phyloP scores from a whole-genome alignment of 768 basidiomycete genomes.

The Cubamyces lactineus region DNA sequence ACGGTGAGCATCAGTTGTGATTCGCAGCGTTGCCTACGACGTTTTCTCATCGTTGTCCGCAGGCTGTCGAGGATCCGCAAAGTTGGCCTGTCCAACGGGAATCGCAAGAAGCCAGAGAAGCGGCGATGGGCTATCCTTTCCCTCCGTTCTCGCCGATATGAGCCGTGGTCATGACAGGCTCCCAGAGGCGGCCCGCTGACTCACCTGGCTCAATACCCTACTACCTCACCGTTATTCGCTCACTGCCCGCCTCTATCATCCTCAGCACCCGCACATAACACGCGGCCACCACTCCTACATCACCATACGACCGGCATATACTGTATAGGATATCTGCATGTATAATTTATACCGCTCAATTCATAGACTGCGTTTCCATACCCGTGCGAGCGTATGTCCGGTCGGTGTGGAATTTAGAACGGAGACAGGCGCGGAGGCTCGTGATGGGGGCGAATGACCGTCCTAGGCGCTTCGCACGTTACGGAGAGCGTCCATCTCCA shows the following conservation, averaged over 20 bases:
- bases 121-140: constrained; percentile 27
- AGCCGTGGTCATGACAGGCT: constrained; percentile 13
- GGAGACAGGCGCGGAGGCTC: constrained; percentile 14
- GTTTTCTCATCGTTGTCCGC: constrained; percentile 1
- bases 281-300: constrained; percentile 1
- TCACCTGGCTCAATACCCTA: background rate
- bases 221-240: background rate
- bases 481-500: constrained; percentile 21
- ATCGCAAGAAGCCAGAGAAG: constrained; percentile 23
- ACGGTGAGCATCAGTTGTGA: constrained; percentile 17
- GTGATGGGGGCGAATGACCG: constrained; percentile 15
- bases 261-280: background rate
- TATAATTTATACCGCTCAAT: constrained; percentile 21
- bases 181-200: background rate
- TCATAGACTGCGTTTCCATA: constrained; percentile 5
- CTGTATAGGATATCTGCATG: constrained; percentile 19
- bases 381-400: background rate
- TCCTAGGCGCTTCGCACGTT: constrained; percentile 9
- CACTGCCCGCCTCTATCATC: background rate
- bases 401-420: constrained; percentile 6
- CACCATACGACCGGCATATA: constrained; percentile 7
- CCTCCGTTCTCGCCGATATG: constrained; percentile 22
- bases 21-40: background rate
- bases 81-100: constrained; percentile 31
- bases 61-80: constrained; percentile 35